A percentile compares a stretch with the other conserved stretches of the same genome.
Conservation (phyloP, 2,329 filamentous ascomycete genomes). For the Trichoderma sp. region DNA sequence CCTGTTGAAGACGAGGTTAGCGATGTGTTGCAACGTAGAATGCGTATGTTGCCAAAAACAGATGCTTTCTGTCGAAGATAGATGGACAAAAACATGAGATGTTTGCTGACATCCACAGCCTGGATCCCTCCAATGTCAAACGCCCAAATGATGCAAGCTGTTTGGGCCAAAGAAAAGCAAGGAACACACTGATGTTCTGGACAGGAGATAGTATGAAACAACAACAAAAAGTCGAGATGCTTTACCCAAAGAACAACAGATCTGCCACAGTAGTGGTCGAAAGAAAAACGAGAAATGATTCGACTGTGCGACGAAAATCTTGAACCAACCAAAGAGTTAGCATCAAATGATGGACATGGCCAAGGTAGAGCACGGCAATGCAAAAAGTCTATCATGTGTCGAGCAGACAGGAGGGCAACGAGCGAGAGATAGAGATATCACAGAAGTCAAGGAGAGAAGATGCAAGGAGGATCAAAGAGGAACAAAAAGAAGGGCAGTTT, state of each 20-base stretch:
- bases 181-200: too few species aligned
- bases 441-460: not conserved
- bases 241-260: conserved; percentile 43
- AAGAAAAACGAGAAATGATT: conserved; percentile 38
- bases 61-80: not conserved
- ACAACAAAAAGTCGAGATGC: not conserved
- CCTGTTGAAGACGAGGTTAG: conserved; percentile 25
- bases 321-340: conserved; percentile 13
- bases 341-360: not conserved
- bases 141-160: not conserved
- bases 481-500: not conserved
- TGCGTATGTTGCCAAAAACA: not conserved
- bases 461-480: not conserved
- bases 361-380: not conserved
- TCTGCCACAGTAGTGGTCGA: conserved; percentile 38
- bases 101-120: too few species aligned
- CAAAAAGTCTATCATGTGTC: not conserved
- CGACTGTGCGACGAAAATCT: conserved; percentile 40
- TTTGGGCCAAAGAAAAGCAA: not conserved
- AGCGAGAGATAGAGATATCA: not conserved
- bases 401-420: not conserved
- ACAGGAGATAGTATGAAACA: not conserved
- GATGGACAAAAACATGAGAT: not conserved
- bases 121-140: not conserved
- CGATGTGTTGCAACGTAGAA: not conserved